phyloP scores from a whole-genome alignment of 768 basidiomycete species.

The Tylopilus balloui region DNA sequence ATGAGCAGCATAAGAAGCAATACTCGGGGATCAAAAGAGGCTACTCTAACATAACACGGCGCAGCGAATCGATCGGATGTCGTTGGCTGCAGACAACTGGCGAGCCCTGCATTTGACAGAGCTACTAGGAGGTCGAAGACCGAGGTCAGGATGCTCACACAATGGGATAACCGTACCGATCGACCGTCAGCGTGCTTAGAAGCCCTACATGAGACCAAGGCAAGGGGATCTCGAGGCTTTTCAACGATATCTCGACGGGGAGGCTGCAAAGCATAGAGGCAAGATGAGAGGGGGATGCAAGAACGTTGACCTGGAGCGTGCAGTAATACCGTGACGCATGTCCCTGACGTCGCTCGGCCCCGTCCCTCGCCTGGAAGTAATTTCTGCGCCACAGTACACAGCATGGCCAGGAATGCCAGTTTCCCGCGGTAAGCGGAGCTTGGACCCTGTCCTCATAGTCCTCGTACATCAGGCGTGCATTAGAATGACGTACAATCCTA shows the following conservation, averaged over 20 bases:
- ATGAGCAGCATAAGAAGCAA: too few relatives aligned
- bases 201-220: background rate
- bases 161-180: background rate
- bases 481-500: background rate
- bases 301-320: background rate
- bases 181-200: background rate
- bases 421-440: background rate
- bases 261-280: background rate
- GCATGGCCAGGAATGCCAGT: background rate
- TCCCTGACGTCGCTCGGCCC: too few relatives aligned
- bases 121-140: background rate
- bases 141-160: background rate
- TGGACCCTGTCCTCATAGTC: background rate
- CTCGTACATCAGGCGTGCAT: background rate
- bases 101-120: background rate
- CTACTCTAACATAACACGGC: background rate
- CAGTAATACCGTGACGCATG: background rate
- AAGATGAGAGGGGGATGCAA: background rate
- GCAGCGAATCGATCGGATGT: background rate
- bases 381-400: background rate
- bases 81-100: background rate
- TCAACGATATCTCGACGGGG: too few relatives aligned
- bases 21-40: too few relatives aligned
- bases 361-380: background rate
- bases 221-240: too few relatives aligned